These are phyloP conservation scores for Tremellales sp. DNA, from an alignment of 1,284 basidiomycete species.

Conservation along the genomic window DNA sequence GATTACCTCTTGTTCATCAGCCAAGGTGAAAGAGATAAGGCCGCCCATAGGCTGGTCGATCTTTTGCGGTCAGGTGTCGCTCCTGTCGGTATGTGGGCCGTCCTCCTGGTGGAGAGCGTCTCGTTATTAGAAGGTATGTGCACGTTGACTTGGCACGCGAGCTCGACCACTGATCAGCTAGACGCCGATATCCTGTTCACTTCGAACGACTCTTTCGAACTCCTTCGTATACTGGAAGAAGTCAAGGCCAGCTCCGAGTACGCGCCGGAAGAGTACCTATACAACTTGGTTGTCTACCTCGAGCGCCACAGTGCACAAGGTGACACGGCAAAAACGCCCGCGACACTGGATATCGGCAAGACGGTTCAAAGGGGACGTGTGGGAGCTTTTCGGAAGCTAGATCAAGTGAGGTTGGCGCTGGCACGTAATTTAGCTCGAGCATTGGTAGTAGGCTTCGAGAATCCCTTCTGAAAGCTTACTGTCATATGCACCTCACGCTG, in stretches of 20 bases:
- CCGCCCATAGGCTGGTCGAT: slow-evolving; percentile 45
- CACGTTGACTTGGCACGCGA: slow-evolving; percentile 9
- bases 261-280: slow-evolving; percentile 41
- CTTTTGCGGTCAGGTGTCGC: slow-evolving; percentile 47
- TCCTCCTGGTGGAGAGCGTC: slow-evolving; percentile 49
- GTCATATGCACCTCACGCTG: no score
- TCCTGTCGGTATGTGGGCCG: slow-evolving; percentile 48
- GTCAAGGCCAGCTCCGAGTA: slow-evolving; percentile 37
- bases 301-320: slow-evolving; percentile 2
- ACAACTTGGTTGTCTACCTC: slow-evolving; percentile 23
- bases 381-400: slow-evolving; percentile 43
- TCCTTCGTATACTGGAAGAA: slow-evolving; percentile 50
- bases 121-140: slow-evolving; percentile 49
- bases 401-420: slow-evolving; percentile 49
- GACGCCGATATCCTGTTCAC: slow-evolving; percentile 46
- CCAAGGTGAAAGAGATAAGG: slow-evolving; percentile 38
- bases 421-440: slow-evolving; percentile 45
- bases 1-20: slow-evolving; percentile 50
- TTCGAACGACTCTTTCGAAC: slow-evolving; percentile 48
- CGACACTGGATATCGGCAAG: not conserved
- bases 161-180: slow-evolving; percentile 13
- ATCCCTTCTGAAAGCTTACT: slow-evolving; percentile 24
- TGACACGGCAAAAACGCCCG: not conserved
- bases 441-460: slow-evolving; percentile 33
- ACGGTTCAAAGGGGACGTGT: slow-evolving; percentile 12